Conservation (phyloP, 1,284 basidiomycete species). For the Tylopilus sp. region DNA sequence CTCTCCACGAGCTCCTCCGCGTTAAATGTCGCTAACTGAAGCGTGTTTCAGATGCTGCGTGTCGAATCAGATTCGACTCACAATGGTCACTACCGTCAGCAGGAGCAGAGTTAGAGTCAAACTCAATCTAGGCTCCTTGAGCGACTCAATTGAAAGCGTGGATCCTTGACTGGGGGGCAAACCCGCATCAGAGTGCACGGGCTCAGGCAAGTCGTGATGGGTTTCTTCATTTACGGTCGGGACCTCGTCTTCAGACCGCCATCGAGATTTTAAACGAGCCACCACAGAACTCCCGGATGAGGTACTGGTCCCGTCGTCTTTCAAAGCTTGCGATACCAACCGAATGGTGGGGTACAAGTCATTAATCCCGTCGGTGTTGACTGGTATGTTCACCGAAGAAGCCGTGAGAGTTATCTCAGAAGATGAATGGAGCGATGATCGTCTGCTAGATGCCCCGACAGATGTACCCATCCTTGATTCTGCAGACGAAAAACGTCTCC, state of each 20-base stretch:
- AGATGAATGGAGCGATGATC: conserved; percentile 19
- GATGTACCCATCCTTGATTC: conserved; percentile 13
- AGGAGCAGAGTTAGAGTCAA: conserved; percentile 55
- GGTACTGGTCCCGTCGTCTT: not conserved
- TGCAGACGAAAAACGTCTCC: conserved; percentile 11
- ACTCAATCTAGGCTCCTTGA: conserved; percentile 55
- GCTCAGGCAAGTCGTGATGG: conserved; percentile 12
- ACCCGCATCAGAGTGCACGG: conserved; percentile 22
- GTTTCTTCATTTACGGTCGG: conserved; percentile 6
- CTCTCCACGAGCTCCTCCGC: conserved; percentile 86
- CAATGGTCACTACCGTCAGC: conserved; percentile 61
- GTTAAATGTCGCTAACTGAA: conserved; percentile 69
- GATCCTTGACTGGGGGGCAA: conserved; percentile 22
- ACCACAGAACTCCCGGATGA: conserved; percentile 1
- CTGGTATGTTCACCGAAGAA: conserved; percentile 8
- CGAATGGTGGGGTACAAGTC: conserved; percentile 22
- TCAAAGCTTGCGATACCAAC: conserved; percentile 19
- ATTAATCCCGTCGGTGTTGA: conserved; percentile 7
- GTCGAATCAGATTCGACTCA: conserved; percentile 35
- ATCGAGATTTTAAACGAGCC: conserved; percentile 8
- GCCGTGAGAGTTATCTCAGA: conserved; percentile 28
- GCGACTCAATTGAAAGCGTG: conserved; percentile 14
- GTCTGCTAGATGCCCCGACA: conserved; percentile 8
- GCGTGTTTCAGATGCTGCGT: conserved; percentile 4
- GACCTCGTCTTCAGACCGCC: conserved; percentile 18